Base-by-base conservation (phyloP, 2,329 filamentous ascomycete species). In the Pseudovirgaria hyperparasitica region DNA sequence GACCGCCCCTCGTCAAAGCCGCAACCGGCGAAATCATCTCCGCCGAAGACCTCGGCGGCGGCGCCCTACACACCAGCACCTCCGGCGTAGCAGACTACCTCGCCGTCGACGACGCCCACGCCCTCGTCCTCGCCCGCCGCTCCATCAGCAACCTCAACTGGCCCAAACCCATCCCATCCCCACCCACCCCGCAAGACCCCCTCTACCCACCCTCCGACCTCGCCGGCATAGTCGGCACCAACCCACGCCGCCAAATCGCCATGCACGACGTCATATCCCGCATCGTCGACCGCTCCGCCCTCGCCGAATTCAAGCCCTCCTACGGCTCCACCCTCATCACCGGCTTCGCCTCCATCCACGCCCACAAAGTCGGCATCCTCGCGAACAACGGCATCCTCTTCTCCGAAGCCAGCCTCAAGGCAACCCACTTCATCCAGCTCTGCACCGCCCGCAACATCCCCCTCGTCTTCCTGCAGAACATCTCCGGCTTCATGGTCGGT, bases 401-500 rank as follows among this genome's bases (percentile, higher is more conserved):
- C 62, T 84, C 81, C 29, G 73, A 85, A 27, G 85, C 82, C 7
- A 76, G 84, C 6, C 67, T 93, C 35, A 98, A 98, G 58, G 90
- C 86, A 19, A 85, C 90, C 0, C 90, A 98, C 58, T 98, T 98
- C 55, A 84, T 96, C 44, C 82, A 98, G 57, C 72, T 98, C 4
- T 96, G 87, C 61, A 70, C 79, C 16, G 85, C 94, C 56, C 78
- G 90, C 30, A 75, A 82, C 28, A 81, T 96, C 30, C 87, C 90
- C 1, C 65, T 96, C 7, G 68, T 96, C 26, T 96, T 96, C 58
- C 62, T 98, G 12, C 90, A 98, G 54, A 96, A 98, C 55, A 96
- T 98, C 50, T 78, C 76, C 5, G 90, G 90, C 22, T 98, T 98
- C 69, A 98, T 98, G 90, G 90, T 98, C 17, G 90, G 90, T 22